Evolutionary conservation across 345 rosid genomes (phyloP).

Genomic region (Brassica incana): DNA sequence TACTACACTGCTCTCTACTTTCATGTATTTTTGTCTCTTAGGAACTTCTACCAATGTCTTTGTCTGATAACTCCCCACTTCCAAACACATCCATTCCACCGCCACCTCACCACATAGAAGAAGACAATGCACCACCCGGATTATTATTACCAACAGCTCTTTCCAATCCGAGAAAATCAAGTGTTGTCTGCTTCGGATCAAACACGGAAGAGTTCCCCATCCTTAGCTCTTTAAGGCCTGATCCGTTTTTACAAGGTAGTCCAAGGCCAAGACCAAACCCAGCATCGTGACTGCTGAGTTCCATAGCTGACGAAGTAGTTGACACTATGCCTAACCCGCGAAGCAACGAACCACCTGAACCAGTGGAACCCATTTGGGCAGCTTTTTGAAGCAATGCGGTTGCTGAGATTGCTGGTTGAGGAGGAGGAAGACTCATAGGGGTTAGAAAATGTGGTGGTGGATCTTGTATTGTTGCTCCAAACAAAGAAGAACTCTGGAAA

Average conservation of each 20-base stretch:
- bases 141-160: slow-evolving; percentile 64
- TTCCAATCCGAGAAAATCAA: slow-evolving; percentile 92
- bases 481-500: too few relatives aligned
- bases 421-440: too few relatives aligned
- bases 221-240: slow-evolving; percentile 86
- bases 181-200: slow-evolving; percentile 75
- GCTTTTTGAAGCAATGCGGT: too few relatives aligned
- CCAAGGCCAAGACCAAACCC: slow-evolving; percentile 72
- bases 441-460: too few relatives aligned
- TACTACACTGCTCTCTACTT: slow-evolving; percentile 26
- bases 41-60: slow-evolving; percentile 61
- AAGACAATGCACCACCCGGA: slow-evolving; percentile 43
- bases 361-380: too few relatives aligned
- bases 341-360: too few relatives aligned
- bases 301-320: too few relatives aligned
- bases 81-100: slow-evolving; percentile 61
- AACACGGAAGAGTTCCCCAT: slow-evolving; percentile 79
- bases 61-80: slow-evolving; percentile 57
- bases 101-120: slow-evolving; percentile 66
- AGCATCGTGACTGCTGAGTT: slow-evolving; percentile 29
- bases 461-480: too few relatives aligned
- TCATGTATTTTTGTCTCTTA: slow-evolving; percentile 24
- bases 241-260: slow-evolving; percentile 55
- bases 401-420: too few relatives aligned
- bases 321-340: too few relatives aligned